Evolutionary conservation across 345 rosid genomes (phyloP).

Genomic region (Clausena lansium): DNA sequence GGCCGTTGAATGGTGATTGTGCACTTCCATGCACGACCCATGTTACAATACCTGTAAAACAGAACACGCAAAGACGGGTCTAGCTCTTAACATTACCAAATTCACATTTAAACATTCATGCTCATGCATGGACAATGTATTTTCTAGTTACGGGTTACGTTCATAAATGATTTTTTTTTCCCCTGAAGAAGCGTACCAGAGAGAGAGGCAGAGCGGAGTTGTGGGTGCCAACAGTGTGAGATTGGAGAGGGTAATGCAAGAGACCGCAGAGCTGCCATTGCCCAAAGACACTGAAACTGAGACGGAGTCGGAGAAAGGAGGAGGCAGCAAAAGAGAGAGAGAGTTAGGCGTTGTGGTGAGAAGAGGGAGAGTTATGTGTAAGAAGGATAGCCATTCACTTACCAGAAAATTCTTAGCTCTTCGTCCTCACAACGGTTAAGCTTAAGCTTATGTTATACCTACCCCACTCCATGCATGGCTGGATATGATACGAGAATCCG

Average conservation of each 20-base stretch:
- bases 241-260: slow-evolving; percentile 42
- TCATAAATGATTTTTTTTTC: neutral
- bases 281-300: neutral
- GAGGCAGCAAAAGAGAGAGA: neutral
- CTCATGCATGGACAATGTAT: neutral
- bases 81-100: neutral
- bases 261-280: slow-evolving; percentile 49
- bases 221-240: slow-evolving; percentile 25
- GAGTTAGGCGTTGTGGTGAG: slow-evolving; percentile 2
- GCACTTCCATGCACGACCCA: slow-evolving; percentile 36
- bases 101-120: no score
- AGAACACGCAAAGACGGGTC: neutral
- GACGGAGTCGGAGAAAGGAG: neutral
- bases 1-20: slow-evolving; percentile 48
- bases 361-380: slow-evolving; percentile 26
- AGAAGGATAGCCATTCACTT: slow-evolving; percentile 35
- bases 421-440: neutral
- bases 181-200: slow-evolving; percentile 27
- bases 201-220: slow-evolving; percentile 22
- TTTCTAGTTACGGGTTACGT: neutral
- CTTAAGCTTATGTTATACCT: neutral
- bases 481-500: neutral
- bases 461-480: neutral
- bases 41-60: slow-evolving; percentile 42
- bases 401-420: neutral